A percentile compares a stretch with the other conserved stretches of the same genome.
These are phyloP conservation scores for Rosa rugosa DNA, from an alignment of 306 rosid species.

Conservation along the genomic window DNA sequence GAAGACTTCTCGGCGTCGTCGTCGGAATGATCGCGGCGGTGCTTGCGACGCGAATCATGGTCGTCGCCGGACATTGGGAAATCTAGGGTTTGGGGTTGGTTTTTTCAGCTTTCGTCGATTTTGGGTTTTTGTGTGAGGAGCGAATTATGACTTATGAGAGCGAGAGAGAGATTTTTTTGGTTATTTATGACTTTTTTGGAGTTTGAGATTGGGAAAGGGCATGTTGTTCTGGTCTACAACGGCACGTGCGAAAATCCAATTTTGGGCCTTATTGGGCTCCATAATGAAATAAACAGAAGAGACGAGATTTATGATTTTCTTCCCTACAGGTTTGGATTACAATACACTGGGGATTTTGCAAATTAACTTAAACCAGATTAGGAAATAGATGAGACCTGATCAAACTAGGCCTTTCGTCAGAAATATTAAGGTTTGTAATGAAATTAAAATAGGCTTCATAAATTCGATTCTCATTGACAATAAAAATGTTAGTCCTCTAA, in stretches of 20 bases:
- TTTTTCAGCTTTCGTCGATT: neutral
- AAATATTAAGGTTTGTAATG: too few relatives aligned
- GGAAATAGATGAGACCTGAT: too few relatives aligned
- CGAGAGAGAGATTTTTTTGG: neutral
- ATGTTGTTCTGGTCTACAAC: neutral
- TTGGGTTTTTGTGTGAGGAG: neutral
- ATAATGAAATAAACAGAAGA: neutral
- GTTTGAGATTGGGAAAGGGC: neutral
- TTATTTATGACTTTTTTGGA: neutral
- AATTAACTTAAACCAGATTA: too few relatives aligned
- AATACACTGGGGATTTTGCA: too few relatives aligned
- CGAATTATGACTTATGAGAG: neutral
- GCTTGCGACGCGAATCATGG: slow-evolving; percentile 61
- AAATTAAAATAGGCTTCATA: too few relatives aligned
- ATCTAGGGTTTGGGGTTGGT: slow-evolving; percentile 55
- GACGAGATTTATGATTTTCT: too few relatives aligned
- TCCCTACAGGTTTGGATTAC: too few relatives aligned
- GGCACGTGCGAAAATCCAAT: neutral
- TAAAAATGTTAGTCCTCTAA: too few relatives aligned
- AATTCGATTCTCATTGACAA: too few relatives aligned
- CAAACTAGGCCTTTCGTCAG: too few relatives aligned
- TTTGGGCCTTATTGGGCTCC: neutral
- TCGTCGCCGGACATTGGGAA: slow-evolving; percentile 62
- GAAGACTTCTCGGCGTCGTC: slow-evolving; percentile 56
- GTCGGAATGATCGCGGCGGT: slow-evolving; percentile 47